Evolutionary conservation across 345 rosid species (phyloP), one percentile per base, ranked within the genome.

Genomic region (Camelina neglecta): DNA sequence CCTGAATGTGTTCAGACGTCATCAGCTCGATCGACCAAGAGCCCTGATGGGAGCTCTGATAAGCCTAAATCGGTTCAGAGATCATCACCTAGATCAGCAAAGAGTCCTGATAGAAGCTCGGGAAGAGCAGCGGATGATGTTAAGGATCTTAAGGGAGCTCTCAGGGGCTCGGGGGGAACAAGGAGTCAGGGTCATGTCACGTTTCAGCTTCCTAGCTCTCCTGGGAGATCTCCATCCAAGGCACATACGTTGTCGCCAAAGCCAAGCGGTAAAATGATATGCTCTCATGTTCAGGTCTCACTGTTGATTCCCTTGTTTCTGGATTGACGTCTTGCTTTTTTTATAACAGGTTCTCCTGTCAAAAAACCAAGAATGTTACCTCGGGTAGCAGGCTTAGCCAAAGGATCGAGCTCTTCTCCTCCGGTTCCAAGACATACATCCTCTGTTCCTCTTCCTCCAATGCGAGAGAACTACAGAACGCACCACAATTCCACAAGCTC

Each of bases 161-260:
- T 78, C 33, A 78, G 33, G 61, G 49, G 63, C 13, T 42, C 62
- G 2, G 69, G 77, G 5, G 77, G 63, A 44, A 35, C 58, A 49
- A 78, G 66, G 50, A 16, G 69, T 72, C 65, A 73, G 2, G 69
- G 69, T 8, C 81, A 72, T 60, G 81, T 73, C 64, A 73, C 73
- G 3, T 72, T 78, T 72, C 62, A 65, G 50, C 81, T 73, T 72
- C 77, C 67, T 59, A 39, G 18, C 36, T 67, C 75, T 31, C 75
- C 66, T 0, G 50, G 41, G 39, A 63, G 38, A 42, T 70, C 71
- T 70, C 60, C 66, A 16, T 56, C 75, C 7, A 36, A 35, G 51
- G 11, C 59, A 47, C n/a, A 11, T 24, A 56, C 71, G 11, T 29
- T 24, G 36, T 55, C 12, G 16, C 54, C 70, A 63, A 76, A 76